Evolutionary conservation across 768 basidiomycete species (phyloP).

Genomic region (Macrolepiota fuliginosa): DNA sequence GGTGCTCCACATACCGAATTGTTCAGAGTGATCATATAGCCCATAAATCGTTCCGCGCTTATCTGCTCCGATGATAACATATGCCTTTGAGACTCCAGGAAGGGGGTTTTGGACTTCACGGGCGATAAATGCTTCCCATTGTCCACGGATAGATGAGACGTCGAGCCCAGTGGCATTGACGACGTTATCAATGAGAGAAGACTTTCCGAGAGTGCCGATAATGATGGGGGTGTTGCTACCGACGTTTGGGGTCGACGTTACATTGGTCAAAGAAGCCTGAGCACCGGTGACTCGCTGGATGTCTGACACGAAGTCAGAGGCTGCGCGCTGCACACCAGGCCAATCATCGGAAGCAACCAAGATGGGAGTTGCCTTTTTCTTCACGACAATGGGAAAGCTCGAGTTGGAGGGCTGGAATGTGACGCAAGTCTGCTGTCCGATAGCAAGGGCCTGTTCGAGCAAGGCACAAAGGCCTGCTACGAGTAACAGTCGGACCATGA

Average conservation of each 20-base stretch:
- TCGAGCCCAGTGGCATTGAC: constrained; percentile 53
- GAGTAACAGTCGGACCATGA: constrained; percentile 8
- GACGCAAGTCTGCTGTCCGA: constrained; percentile 50
- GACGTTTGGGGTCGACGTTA: constrained; percentile 31
- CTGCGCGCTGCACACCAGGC: constrained; percentile 62
- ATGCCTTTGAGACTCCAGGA: constrained; percentile 55
- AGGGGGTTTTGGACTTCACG: constrained; percentile 52
- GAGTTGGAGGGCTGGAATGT: constrained; percentile 35
- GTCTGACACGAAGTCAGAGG: constrained; percentile 57
- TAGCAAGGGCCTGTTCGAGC: constrained; percentile 27
- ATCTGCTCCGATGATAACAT: constrained; percentile 69
- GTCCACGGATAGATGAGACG: constrained; percentile 53
- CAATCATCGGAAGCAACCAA: constrained; percentile 55
- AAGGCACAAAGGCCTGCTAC: constrained; percentile 17
- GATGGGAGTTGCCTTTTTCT: constrained; percentile 45
- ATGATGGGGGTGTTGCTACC: constrained; percentile 47
- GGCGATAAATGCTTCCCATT: constrained; percentile 66
- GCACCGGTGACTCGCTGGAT: constrained; percentile 58
- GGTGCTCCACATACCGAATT: constrained; percentile 45
- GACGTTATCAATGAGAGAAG: constrained; percentile 48
- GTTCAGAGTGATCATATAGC: constrained; percentile 67
- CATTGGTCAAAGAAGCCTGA: constrained; percentile 49
- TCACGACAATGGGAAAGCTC: constrained; percentile 43
- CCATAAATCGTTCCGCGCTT: constrained; percentile 68
- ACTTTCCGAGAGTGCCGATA: constrained; percentile 62